These are phyloP conservation scores for Lentinula lateritia DNA, from an alignment of 768 basidiomycete species.

Conservation along the genomic window DNA sequence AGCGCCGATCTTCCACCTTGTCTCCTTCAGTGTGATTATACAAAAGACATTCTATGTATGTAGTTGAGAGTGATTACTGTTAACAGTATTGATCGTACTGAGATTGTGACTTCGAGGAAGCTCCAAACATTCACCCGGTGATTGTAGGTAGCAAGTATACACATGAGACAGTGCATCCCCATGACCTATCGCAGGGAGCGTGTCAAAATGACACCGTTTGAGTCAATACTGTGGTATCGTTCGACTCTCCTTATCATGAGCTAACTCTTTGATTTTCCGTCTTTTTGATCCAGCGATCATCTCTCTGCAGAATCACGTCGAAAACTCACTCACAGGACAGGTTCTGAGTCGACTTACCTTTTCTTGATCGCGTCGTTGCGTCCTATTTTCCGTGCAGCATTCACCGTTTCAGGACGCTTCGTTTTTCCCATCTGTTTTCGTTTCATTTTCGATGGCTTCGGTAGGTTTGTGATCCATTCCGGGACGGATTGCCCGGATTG, in stretches of 20 bases:
- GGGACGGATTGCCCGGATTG: constrained; percentile 90
- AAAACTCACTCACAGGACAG: neutral
- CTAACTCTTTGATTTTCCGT: constrained; percentile 38
- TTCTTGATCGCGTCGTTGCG: constrained; percentile 69
- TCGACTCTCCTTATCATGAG: neutral
- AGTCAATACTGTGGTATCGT: neutral
- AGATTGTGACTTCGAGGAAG: neutral
- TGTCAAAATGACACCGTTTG: neutral
- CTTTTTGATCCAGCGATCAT: constrained; percentile 76
- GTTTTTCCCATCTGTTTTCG: constrained; percentile 80
- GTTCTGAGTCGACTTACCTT: constrained; percentile 34
- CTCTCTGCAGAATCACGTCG: constrained; percentile 40
- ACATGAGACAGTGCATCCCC: neutral
- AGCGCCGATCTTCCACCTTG: neutral
- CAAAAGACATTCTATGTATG: neutral
- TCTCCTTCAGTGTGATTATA: neutral
- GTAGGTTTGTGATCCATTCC: constrained; percentile 93
- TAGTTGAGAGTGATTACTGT: neutral
- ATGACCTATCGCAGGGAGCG: neutral
- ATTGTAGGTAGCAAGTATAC: no score
- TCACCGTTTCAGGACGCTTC: constrained; percentile 73
- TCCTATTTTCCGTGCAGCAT: constrained; percentile 63
- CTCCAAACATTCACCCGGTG: neutral
- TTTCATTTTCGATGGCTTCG: constrained; percentile 88
- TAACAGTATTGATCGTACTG: neutral